phyloP scores from a whole-genome alignment of 73 alveolate genomes.

The Blepharisma stoltei region DNA sequence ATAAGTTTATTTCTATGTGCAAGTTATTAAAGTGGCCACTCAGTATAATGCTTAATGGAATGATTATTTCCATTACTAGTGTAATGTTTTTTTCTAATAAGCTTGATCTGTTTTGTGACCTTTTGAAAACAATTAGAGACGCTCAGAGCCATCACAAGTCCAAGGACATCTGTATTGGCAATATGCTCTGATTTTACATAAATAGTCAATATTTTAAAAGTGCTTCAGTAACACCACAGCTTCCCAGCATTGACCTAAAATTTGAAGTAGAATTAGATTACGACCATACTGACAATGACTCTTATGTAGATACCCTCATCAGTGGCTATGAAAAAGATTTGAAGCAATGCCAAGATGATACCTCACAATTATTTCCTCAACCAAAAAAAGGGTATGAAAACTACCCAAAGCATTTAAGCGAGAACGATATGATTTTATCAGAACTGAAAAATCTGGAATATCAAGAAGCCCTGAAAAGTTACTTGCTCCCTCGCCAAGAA shows the following conservation, averaged over 20 bases:
- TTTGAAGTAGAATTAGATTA: neutral
- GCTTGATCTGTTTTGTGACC: no score
- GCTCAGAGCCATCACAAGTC: neutral
- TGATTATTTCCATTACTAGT: no score
- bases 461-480: neutral
- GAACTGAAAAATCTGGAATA: neutral
- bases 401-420: no score
- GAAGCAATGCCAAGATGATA: no score
- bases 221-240: neutral
- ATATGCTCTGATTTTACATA: neutral
- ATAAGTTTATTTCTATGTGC: no score
- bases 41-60: no score
- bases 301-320: neutral
- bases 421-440: neutral
- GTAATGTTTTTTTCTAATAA: no score
- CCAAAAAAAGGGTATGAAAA: no score
- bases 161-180: neutral
- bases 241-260: neutral
- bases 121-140: neutral
- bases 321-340: neutral
- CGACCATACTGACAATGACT: neutral
- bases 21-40: no score
- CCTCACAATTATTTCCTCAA: no score
- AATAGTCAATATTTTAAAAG: neutral
- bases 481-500: no score